Percentiles rank a stretch among this genome's conserved stretches.
These are phyloP conservation scores for Geoglossum cookeanum DNA, from an alignment of 2,329 filamentous ascomycete genomes.

Conservation along the genomic window DNA sequence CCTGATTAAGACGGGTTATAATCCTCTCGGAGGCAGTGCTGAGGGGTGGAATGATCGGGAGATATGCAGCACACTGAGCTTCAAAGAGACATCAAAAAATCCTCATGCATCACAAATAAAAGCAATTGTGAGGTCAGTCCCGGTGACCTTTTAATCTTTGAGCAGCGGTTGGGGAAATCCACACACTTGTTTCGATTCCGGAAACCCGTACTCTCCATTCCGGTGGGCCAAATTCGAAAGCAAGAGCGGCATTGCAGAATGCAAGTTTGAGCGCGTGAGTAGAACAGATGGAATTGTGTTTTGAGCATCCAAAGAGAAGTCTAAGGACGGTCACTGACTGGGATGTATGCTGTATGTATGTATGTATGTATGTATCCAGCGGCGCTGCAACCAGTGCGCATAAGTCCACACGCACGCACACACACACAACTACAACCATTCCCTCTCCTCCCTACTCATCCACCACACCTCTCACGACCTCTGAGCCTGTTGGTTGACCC, in stretches of 20 bases:
- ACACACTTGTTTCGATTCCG: too few species aligned
- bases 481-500: too few species aligned
- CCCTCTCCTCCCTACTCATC: too few species aligned
- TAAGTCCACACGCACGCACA: background rate
- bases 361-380: background rate
- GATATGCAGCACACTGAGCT: background rate
- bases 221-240: background rate
- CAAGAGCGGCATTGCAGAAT: background rate
- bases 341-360: background rate
- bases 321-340: background rate
- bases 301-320: background rate
- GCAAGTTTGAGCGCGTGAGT: background rate
- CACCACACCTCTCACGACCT: too few species aligned
- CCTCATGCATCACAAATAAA: background rate
- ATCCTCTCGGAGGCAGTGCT: background rate
- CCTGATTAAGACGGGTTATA: background rate
- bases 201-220: background rate
- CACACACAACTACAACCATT: background rate
- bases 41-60: background rate
- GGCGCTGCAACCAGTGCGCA: background rate
- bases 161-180: background rate
- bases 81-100: background rate
- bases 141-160: background rate
- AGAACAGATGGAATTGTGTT: background rate
- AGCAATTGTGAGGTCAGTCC: background rate